A percentile compares a stretch with the other conserved stretches of the same genome.
phyloP scores from a whole-genome alignment of 169 alveolate genomes.

The Plasmodium billcollinsi region DNA sequence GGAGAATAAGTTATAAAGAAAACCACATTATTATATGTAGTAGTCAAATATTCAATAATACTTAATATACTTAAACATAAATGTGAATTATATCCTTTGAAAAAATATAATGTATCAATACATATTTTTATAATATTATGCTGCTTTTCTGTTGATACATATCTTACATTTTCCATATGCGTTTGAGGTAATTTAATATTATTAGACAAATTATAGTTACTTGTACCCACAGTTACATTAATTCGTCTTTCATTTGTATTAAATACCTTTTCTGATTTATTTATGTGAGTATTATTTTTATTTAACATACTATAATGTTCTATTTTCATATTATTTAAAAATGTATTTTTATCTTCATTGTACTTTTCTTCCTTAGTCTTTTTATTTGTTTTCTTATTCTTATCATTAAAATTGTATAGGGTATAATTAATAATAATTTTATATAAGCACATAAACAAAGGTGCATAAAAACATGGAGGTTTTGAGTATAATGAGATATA shows the following conservation, averaged over 20 bases:
- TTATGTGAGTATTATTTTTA: background rate
- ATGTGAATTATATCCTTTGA: conserved; percentile 70
- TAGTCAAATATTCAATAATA: conserved; percentile 63
- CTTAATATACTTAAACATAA: conserved; percentile 66
- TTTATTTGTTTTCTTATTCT: conserved; percentile 43
- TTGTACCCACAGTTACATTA: background rate
- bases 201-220: background rate
- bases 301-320: conserved; percentile 10
- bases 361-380: conserved; percentile 50
- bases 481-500: conserved; percentile 59
- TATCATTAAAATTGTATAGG: conserved; percentile 71
- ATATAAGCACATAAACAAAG: conserved; percentile 69
- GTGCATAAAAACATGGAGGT: conserved; percentile 77
- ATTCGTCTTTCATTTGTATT: conserved; percentile 16
- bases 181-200: background rate
- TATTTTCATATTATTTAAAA: background rate
- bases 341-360: conserved; percentile 30
- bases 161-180: conserved; percentile 34
- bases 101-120: conserved; percentile 67
- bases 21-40: conserved; percentile 71
- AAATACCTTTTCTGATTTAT: conserved; percentile 22
- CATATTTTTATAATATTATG: conserved; percentile 66
- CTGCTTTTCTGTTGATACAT: conserved; percentile 66
- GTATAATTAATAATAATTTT: conserved; percentile 71
- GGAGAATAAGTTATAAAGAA: conserved; percentile 68